These are phyloP conservation scores for Trichophyton simii DNA, from an alignment of 2,329 filamentous ascomycete species.

Conservation along the genomic window DNA sequence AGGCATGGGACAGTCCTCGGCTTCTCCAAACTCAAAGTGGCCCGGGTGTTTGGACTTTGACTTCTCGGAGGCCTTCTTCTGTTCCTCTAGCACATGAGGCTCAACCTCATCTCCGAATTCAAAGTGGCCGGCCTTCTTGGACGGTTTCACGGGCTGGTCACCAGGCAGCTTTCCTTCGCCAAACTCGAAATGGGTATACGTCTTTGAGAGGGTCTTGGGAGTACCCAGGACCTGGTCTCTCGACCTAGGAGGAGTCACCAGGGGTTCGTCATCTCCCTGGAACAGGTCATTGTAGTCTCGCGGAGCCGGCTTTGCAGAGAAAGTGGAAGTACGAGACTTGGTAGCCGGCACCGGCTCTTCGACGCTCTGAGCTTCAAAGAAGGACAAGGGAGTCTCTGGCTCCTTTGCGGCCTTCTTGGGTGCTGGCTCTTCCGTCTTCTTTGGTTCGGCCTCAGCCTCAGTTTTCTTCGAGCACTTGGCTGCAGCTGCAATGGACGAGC, in stretches of 20 bases:
- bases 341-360: conserved; percentile 42
- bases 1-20: background rate
- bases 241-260: conserved; percentile 18
- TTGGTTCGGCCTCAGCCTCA: conserved; percentile 7
- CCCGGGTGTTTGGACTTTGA: conserved; percentile 53
- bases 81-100: background rate
- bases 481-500: conserved; percentile 31
- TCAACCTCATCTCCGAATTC: conserved; percentile 7
- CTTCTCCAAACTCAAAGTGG: conserved; percentile 37
- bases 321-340: conserved; percentile 43
- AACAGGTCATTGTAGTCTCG: conserved; percentile 61
- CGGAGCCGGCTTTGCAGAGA: conserved; percentile 54
- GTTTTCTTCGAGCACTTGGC: background rate
- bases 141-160: background rate
- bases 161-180: conserved; percentile 31
- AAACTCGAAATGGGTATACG: conserved; percentile 79
- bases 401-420: conserved; percentile 23
- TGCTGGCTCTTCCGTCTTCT: conserved; percentile 12
- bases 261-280: conserved; percentile 33
- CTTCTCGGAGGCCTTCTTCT: background rate
- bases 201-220: conserved; percentile 58
- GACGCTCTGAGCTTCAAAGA: conserved; percentile 56
- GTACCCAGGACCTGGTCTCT: conserved; percentile 40
- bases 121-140: conserved; percentile 7
- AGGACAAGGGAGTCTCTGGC: conserved; percentile 48